Percentiles rank a stretch among this genome's conserved stretches.
phyloP scores from a whole-genome alignment of 192 early-diverging fungal species.

The Phlyctochytrium arcticum region DNA sequence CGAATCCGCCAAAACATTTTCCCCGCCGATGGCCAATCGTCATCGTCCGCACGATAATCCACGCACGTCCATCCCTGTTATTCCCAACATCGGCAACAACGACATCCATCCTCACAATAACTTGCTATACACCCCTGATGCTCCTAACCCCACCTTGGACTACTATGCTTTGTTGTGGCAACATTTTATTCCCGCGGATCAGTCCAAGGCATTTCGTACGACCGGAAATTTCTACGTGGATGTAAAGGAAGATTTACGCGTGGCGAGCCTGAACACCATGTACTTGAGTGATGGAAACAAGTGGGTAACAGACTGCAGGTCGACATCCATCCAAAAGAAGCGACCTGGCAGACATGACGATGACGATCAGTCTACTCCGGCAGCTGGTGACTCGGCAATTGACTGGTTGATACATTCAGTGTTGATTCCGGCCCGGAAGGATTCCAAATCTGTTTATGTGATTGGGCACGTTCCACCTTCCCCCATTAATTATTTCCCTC shows the following conservation, averaged over 20 bases:
- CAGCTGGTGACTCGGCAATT: slow-evolving; percentile 23
- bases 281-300: slow-evolving; percentile 28
- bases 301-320: slow-evolving; percentile 21
- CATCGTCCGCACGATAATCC: too few relatives aligned
- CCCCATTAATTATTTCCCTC: slow-evolving; percentile 17
- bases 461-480: slow-evolving; percentile 38
- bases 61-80: slow-evolving; percentile 10
- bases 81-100: slow-evolving; percentile 44
- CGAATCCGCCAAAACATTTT: background rate
- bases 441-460: slow-evolving; percentile 18
- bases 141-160: slow-evolving; percentile 21
- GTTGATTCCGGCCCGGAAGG: slow-evolving; percentile 8
- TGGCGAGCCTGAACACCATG: slow-evolving; percentile 36
- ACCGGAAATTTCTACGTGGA: slow-evolving; percentile 25
- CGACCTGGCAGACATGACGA: background rate
- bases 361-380: too few relatives aligned
- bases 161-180: slow-evolving; percentile 29
- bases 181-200: slow-evolving; percentile 24
- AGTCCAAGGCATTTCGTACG: slow-evolving; percentile 7
- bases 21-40: background rate
- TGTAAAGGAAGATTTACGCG: background rate
- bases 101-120: slow-evolving; percentile 39
- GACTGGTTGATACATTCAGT: slow-evolving; percentile 25
- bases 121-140: slow-evolving; percentile 9
- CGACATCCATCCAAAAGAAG: background rate